phyloP scores from a whole-genome alignment of 768 basidiomycete genomes.

The Ramaria sp. region DNA sequence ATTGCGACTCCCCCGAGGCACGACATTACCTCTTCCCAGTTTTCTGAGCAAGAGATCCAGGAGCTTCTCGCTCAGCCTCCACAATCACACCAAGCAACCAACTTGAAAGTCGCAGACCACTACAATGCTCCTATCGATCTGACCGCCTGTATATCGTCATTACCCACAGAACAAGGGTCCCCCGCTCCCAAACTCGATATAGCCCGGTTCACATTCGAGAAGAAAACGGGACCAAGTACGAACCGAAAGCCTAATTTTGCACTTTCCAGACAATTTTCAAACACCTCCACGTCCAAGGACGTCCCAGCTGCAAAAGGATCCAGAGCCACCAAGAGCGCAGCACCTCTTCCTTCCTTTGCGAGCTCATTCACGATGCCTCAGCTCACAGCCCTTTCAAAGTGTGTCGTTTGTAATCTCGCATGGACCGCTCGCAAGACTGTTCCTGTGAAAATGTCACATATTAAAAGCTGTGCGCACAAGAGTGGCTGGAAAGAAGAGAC shows the following conservation, averaged over 20 bases:
- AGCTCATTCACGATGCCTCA: slow-evolving; percentile 31
- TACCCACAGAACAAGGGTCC: neutral
- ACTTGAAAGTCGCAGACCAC: neutral
- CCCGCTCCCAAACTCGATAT: neutral
- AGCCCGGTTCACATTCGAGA: neutral
- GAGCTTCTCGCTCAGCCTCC: neutral
- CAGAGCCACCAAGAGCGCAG: neutral
- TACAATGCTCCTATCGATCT: neutral
- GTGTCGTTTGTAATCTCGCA: slow-evolving; percentile 48
- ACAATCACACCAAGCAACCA: neutral
- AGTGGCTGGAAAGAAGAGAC: slow-evolving; percentile 42
- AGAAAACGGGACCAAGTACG: neutral
- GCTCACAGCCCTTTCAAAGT: slow-evolving; percentile 38
- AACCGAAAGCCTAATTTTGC: neutral
- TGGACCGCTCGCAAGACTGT: slow-evolving; percentile 66
- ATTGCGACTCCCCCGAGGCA: neutral
- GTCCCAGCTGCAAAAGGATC: neutral
- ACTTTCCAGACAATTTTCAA: neutral
- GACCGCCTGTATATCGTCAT: neutral
- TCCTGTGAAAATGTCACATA: slow-evolving; percentile 53
- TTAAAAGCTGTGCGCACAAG: slow-evolving; percentile 59
- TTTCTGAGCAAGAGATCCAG: slow-evolving; percentile 1
- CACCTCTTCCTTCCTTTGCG: neutral
- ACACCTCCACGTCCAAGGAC: neutral
- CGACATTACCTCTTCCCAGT: neutral